Evolutionary conservation across 2,329 filamentous ascomycete species (phyloP).

Genomic region (Fusarium nanum): DNA sequence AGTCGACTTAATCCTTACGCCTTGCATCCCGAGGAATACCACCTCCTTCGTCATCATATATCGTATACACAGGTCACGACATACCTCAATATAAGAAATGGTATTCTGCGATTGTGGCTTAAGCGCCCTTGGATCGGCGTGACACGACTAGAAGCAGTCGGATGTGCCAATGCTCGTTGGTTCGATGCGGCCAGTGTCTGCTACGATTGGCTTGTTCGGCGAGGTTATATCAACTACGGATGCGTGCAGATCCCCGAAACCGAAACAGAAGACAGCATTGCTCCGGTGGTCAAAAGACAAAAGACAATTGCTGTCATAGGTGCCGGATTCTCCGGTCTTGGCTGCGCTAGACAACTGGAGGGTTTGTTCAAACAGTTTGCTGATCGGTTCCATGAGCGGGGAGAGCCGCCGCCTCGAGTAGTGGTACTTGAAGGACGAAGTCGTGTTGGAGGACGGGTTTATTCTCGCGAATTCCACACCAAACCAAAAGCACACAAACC

Average conservation of each 20-base stretch:
- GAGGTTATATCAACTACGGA: slow-evolving; percentile 96
- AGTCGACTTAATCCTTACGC: slow-evolving; percentile 91
- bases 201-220: slow-evolving; percentile 90
- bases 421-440: slow-evolving; percentile 87
- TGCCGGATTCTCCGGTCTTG: slow-evolving; percentile 92
- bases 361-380: slow-evolving; percentile 85
- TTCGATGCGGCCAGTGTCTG: slow-evolving; percentile 89
- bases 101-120: slow-evolving; percentile 90
- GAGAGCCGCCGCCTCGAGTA: slow-evolving; percentile 77
- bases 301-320: slow-evolving; percentile 89
- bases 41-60: slow-evolving; percentile 81
- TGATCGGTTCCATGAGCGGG: slow-evolving; percentile 71
- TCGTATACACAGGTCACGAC: slow-evolving; percentile 91
- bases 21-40: slow-evolving; percentile 86
- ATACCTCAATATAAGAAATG: slow-evolving; percentile 96
- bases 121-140: slow-evolving; percentile 86
- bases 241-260: slow-evolving; percentile 74
- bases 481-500: slow-evolving; percentile 64
- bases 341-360: slow-evolving; percentile 91
- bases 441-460: slow-evolving; percentile 91
- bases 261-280: slow-evolving; percentile 57
- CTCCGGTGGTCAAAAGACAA: slow-evolving; percentile 57
- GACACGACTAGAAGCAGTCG: slow-evolving; percentile 85
- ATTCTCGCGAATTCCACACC: slow-evolving; percentile 78
- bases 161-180: slow-evolving; percentile 89